phyloP scores from a whole-genome alignment of 768 basidiomycete genomes.

The Agaricus subrufescens region DNA sequence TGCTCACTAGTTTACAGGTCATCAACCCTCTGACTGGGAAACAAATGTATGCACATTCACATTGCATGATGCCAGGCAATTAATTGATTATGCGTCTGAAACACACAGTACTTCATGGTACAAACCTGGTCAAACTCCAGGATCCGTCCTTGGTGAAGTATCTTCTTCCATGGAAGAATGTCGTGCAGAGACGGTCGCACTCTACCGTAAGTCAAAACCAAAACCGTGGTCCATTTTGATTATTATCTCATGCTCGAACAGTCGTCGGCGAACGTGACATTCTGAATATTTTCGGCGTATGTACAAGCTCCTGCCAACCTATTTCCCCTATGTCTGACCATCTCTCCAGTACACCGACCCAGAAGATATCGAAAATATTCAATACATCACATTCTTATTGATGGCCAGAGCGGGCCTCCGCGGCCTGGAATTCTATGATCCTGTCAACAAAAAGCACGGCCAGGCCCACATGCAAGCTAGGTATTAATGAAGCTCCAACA shows the following conservation, averaged over 20 bases:
- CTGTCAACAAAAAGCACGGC: conserved; percentile 74
- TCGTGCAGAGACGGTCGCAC: conserved; percentile 82
- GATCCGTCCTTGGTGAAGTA: conserved; percentile 78
- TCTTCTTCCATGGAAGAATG: conserved; percentile 93
- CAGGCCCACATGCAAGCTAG: conserved; percentile 91
- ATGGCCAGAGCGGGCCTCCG: conserved; percentile 85
- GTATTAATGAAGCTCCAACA: conserved; percentile 31
- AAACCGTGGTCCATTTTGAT: neutral
- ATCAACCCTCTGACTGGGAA: conserved; percentile 80
- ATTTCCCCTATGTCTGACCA: neutral
- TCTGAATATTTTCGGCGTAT: conserved; percentile 73
- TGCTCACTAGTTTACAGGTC: conserved; percentile 36
- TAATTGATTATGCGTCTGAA: neutral
- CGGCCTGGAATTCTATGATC: conserved; percentile 82
- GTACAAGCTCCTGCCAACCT: conserved; percentile 14
- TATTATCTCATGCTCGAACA: conserved; percentile 20
- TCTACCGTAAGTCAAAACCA: conserved; percentile 56
- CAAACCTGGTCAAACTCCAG: conserved; percentile 80
- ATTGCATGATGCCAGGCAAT: neutral
- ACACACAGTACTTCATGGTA: conserved; percentile 72
- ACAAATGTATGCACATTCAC: conserved; percentile 47
- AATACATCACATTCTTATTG: conserved; percentile 74
- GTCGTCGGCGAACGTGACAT: conserved; percentile 76
- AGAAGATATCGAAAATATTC: conserved; percentile 71
- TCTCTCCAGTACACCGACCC: conserved; percentile 54